These are phyloP conservation scores for Scheffersomyces titani DNA, from an alignment of 1,139 yeast genomes.

Conservation along the genomic window DNA sequence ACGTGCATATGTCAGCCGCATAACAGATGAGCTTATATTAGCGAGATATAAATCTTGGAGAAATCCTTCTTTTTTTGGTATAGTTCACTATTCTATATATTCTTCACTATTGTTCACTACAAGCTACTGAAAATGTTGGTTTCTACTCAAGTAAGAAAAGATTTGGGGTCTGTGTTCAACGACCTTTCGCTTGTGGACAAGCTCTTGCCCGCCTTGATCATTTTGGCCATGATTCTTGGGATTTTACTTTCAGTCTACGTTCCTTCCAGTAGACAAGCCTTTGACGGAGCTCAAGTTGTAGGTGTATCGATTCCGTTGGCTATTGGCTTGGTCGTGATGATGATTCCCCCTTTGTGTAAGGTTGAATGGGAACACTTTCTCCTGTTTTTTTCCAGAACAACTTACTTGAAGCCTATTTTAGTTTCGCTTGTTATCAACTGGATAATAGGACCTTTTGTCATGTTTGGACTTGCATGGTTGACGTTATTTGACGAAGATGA, in stretches of 20 bases:
- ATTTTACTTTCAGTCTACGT: conserved; percentile 33
- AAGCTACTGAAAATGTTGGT: background rate
- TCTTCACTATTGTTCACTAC: background rate
- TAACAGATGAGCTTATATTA: too few relatives aligned
- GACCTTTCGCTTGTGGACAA: conserved; percentile 24
- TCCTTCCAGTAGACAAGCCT: conserved; percentile 29
- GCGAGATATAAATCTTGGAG: too few relatives aligned
- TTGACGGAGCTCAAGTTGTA: conserved; percentile 26
- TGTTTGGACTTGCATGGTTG: conserved; percentile 62
- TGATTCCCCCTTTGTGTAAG: conserved; percentile 59
- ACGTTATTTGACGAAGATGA: conserved; percentile 50
- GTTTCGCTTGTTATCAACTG: conserved; percentile 52
- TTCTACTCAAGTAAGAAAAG: background rate
- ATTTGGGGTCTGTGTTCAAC: conserved; percentile 3
- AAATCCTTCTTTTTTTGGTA: too few relatives aligned
- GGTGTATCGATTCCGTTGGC: conserved; percentile 49
- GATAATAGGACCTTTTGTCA: conserved; percentile 58
- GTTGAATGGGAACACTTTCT: conserved; percentile 48
- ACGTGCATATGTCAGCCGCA: too few relatives aligned
- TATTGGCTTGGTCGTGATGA: conserved; percentile 56
- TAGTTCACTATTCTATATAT: too few relatives aligned
- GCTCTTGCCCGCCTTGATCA: conserved; percentile 28
- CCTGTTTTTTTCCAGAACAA: conserved; percentile 15
- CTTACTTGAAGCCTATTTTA: conserved; percentile 32
- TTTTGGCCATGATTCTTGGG: conserved; percentile 31